Base-by-base conservation (phyloP, 2,329 filamentous ascomycete species). In the Scytalidium lignicola region DNA sequence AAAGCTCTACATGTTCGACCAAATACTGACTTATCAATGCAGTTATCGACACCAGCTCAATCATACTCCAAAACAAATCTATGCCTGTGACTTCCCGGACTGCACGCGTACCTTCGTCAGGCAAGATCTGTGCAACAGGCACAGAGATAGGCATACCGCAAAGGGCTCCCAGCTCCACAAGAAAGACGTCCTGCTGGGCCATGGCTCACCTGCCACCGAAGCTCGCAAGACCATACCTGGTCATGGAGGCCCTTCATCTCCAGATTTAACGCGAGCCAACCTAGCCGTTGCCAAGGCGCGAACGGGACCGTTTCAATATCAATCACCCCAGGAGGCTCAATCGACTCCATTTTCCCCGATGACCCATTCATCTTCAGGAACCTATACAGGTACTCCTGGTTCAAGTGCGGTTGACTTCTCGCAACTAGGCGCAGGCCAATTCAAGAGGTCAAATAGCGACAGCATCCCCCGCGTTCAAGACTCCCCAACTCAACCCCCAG, bases 11-110 rank as follows among this genome's bases (percentile, higher is more conserved):
- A 42, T 19, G n/a, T n/a, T n/a, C n/a, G n/a, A n/a, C n/a, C 13
- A 5, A 10, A 28, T n/a, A 32, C 49, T 60, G 43, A 54, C 49
- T 45, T 47, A 48, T 15, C 19, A 18, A 41, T 18, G 41, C 52
- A 85, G 81, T 42, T 83, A 96, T 71, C 83, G 93, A 42, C 92
- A 97, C 70, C 91, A 97, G 70, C 72, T 97, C 58, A 99, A 99
- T 66, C 93, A 97, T 70, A 86, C 88, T 50, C 92, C 92, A 17
- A 96, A 96, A 70, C 89, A 95, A 65, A 95, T 96, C 48, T 97
- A 95, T 66, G 82, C 83, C 62, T 97, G 93, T 73, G 89, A 95
- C 63, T 96, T 91, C 61, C 88, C 89, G 18, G 90, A 91, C 63
- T 99, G 93, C 68, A 82, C 85, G 52, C 86, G 92, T 46, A 85